Evolutionary conservation across 495 filamentous ascomycete genomes (phyloP).

Genomic region (Bombardia bombarda): DNA sequence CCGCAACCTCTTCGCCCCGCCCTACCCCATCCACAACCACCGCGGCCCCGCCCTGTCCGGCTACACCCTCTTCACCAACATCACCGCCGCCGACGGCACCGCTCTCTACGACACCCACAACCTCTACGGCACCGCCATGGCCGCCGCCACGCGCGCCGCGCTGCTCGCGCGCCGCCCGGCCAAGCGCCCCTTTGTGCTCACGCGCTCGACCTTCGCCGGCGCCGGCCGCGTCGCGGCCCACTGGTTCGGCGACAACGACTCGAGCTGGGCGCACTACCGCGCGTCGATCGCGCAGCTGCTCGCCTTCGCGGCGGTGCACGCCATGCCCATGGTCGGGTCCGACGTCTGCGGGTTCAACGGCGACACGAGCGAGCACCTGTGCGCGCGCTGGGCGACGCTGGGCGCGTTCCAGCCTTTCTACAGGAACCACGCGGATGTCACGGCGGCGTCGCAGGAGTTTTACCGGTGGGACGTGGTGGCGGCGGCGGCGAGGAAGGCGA

Average conservation of each 20-base stretch:
- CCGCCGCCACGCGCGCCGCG: conserved; percentile 49
- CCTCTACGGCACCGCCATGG: conserved; percentile 83
- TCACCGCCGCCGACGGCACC: conserved; percentile 64
- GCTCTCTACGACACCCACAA: conserved; percentile 78
- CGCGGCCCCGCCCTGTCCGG: conserved; percentile 55
- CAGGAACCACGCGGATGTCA: conserved; percentile 61
- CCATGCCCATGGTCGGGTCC: conserved; percentile 73
- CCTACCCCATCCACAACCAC: conserved; percentile 68
- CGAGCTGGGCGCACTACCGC: conserved; percentile 67
- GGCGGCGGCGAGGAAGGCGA: conserved; percentile 57
- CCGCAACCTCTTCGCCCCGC: conserved; percentile 59
- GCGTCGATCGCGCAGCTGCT: conserved; percentile 62
- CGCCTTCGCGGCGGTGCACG: conserved; percentile 69
- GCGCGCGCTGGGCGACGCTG: conserved; percentile 72
- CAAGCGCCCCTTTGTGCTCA: conserved; percentile 70
- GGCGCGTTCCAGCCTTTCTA: conserved; percentile 81
- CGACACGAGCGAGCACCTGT: conserved; percentile 66
- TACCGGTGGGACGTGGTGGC: conserved; percentile 64
- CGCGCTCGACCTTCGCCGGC: conserved; percentile 41
- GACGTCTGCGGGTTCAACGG: conserved; percentile 76
- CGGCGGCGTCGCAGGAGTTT: conserved; percentile 61
- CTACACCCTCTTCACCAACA: conserved; percentile 64
- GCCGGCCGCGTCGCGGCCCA: conserved; percentile 69
- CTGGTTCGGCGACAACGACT: conserved; percentile 84
- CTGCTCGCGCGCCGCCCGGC: conserved; percentile 58